These are phyloP conservation scores for Eragrostis nindensis DNA, from an alignment of 176 grass and related monocot genomes.

Conservation along the genomic window DNA sequence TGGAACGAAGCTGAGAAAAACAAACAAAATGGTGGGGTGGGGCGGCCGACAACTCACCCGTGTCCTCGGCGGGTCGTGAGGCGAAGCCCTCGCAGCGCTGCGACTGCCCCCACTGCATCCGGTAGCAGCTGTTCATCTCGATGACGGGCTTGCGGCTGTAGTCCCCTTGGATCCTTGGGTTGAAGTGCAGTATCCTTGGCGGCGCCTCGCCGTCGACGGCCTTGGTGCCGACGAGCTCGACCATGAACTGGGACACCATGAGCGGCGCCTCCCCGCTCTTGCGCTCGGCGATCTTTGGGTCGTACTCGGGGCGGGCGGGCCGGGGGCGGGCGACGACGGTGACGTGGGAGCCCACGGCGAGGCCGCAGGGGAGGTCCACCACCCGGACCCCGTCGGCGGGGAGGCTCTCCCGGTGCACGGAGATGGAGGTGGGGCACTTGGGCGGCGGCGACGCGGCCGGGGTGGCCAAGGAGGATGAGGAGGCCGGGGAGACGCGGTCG, in stretches of 20 bases:
- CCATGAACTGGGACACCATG: slow-evolving; percentile 98
- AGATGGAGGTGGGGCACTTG: slow-evolving; percentile 61
- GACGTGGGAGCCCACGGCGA: slow-evolving; percentile 84
- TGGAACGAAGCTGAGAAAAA: neutral
- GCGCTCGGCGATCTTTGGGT: slow-evolving; percentile 72
- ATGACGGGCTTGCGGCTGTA: slow-evolving; percentile 81
- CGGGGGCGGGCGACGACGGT: slow-evolving; percentile 78
- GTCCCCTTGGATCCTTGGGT: slow-evolving; percentile 91
- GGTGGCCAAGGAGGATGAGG: neutral
- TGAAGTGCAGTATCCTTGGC: slow-evolving; percentile 92
- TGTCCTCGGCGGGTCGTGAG: slow-evolving; percentile 69
- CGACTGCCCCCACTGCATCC: slow-evolving; percentile 89
- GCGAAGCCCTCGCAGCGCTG: slow-evolving; percentile 81
- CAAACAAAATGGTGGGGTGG: slow-evolving; percentile 6
- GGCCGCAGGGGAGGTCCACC: slow-evolving; percentile 81
- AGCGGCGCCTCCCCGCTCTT: slow-evolving; percentile 57
- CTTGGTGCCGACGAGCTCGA: slow-evolving; percentile 81
- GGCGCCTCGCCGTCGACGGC: slow-evolving; percentile 93
- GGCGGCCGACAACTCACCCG: slow-evolving; percentile 52
- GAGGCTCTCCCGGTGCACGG: slow-evolving; percentile 48
- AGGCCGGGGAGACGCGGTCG: neutral
- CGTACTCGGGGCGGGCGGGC: slow-evolving; percentile 48
- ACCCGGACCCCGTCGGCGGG: slow-evolving; percentile 43
- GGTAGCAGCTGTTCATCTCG: slow-evolving; percentile 98
- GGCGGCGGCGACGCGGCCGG: slow-evolving; percentile 2